These are phyloP conservation scores for Ramaria sp. DNA, from an alignment of 768 basidiomycete species.

Conservation along the genomic window DNA sequence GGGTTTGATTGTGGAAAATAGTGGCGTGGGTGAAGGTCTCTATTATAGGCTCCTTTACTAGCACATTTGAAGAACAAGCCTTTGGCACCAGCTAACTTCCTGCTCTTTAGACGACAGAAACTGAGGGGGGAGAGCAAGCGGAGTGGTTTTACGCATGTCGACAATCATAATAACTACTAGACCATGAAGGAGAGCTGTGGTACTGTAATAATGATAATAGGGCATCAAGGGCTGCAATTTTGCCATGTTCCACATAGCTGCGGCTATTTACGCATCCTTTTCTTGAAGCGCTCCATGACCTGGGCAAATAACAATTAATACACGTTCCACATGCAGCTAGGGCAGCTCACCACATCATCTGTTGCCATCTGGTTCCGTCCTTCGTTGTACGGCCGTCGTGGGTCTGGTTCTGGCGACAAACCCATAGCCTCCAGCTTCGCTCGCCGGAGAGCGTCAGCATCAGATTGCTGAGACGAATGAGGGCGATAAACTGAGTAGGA, in stretches of 20 bases:
- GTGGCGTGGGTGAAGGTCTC: too few species aligned
- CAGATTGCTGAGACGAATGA: constrained; percentile 71
- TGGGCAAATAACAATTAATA: constrained; percentile 19
- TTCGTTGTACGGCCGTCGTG: constrained; percentile 32
- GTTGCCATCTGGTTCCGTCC: constrained; percentile 70
- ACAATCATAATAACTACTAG: too few species aligned
- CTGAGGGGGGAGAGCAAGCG: too few species aligned
- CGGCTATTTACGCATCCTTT: constrained; percentile 63
- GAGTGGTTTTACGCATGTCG: too few species aligned
- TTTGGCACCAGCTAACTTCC: too few species aligned
- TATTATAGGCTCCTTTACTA: too few species aligned
- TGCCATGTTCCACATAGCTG: background rate
- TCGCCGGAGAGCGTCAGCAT: constrained; percentile 63
- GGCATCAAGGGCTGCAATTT: background rate
- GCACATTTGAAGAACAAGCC: too few species aligned
- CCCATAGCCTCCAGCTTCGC: constrained; percentile 85
- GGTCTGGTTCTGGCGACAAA: constrained; percentile 37
- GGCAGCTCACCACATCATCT: constrained; percentile 65
- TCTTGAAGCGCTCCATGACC: constrained; percentile 98
- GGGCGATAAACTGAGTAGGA: constrained; percentile 65
- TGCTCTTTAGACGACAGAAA: too few species aligned
- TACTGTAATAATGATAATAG: background rate
- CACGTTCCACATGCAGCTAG: background rate
- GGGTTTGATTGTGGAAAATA: too few species aligned
- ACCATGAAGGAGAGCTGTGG: too few species aligned